Evolutionary conservation across 495 filamentous ascomycete species (phyloP), one percentile per base, ranked within the genome.

Genomic region (Penicillium paxilli): DNA sequence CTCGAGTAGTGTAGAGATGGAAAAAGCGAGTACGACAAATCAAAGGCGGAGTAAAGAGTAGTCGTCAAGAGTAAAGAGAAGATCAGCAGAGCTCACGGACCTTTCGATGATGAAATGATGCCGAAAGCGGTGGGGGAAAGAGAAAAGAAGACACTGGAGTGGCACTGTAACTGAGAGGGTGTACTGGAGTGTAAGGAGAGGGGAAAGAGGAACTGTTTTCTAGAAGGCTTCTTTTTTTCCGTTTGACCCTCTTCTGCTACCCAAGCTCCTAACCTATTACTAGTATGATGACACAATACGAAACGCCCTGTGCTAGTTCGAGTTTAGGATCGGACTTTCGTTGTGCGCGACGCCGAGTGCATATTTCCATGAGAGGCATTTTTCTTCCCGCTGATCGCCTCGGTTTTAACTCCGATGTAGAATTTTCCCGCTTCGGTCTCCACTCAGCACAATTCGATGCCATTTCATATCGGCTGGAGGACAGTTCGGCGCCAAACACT

Each of bases 391-490:
- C 33, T 8, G 19, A 32, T 22, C 16, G 24, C 40, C 30, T 51
- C 42, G 51, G 56, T 40, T 22, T 28, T 24, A 16, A 10, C 5
- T 54, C 53, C 38, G 54, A 56, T 12, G 17, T 40, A 47, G 40
- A 51, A 46, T 55, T 60, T 55, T 54, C 21, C 46, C 47, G 51
- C 22, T 1, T 49, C 48, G 30, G 52, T 52, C 61, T 50, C 61
- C 61, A 64, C 61, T 47, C 47, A 47, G 49, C 24, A 53, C 21
- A 57, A 33, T 9, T 55, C 47, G 33, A 45, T 37, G n/a, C n/a
- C n/a, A n/a, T n/a, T n/a, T 35, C 16, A 20, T 22, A 23, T 12
- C 40, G 23, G 11, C 25, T 58, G 46, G 46, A 40, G 23, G n/a
- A 19, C 40, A 42, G 23, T 38, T 58, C 50, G 51, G 46, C 38